Evolutionary conservation across 495 filamentous ascomycete genomes (phyloP).

Genomic region (Cercophora samala): DNA sequence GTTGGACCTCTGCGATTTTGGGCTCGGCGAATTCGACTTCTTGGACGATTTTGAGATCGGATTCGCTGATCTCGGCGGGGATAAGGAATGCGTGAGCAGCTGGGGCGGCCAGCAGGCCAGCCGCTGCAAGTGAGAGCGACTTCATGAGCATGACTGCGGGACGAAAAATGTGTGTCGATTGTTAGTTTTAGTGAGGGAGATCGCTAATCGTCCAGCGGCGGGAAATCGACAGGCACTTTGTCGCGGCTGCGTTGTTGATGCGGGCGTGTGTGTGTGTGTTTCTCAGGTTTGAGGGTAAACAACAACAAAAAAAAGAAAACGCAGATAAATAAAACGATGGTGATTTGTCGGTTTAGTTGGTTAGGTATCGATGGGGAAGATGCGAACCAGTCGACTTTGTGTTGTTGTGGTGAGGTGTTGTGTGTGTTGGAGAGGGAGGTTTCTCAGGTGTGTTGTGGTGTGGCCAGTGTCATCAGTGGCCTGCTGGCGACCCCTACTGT

Average conservation of each 20-base stretch:
- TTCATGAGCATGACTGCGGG: constrained; percentile 30
- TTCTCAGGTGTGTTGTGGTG: neutral
- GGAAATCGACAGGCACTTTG: neutral
- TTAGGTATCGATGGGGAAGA: neutral
- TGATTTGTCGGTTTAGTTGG: neutral
- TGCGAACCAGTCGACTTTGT: constrained; percentile 15
- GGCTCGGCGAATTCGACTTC: constrained; percentile 14
- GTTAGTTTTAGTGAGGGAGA: neutral
- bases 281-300: neutral
- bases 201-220: neutral
- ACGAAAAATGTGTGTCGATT: neutral
- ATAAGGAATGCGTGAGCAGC: constrained; percentile 30
- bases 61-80: constrained; percentile 24
- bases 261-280: neutral
- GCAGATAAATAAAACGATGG: neutral
- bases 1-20: constrained; percentile 17
- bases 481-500: neutral
- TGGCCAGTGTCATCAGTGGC: neutral
- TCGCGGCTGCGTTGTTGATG: neutral
- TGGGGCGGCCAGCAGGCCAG: constrained; percentile 25
- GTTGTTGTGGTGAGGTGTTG: neutral
- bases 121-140: constrained; percentile 27
- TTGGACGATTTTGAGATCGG: constrained; percentile 22
- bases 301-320: neutral
- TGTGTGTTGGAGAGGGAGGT: constrained; percentile 3